Evolutionary conservation across 2,329 filamentous ascomycete species (phyloP).

Genomic region (Colletotrichum sp.): DNA sequence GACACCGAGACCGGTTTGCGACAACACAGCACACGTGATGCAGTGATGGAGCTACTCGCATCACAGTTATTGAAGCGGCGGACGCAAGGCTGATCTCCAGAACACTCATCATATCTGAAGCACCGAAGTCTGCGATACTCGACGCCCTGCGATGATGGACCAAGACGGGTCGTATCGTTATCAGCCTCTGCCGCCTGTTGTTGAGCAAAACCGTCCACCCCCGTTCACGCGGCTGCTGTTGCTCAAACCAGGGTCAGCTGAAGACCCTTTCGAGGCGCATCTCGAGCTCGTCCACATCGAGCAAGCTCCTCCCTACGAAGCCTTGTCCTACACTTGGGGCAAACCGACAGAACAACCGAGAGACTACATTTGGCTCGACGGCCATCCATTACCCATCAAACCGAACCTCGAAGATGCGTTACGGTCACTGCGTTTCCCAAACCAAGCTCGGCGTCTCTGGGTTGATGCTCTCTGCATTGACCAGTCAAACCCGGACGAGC

Average conservation of each 20-base stretch:
- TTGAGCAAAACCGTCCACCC: slow-evolving; percentile 1
- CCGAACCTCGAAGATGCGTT: slow-evolving; percentile 13
- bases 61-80: not conserved
- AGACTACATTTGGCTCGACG: slow-evolving; percentile 14
- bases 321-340: slow-evolving; percentile 21
- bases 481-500: slow-evolving; percentile 17
- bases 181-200: slow-evolving; percentile 11
- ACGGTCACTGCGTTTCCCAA: slow-evolving; percentile 3
- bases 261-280: slow-evolving; percentile 13
- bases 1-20: not conserved
- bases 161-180: slow-evolving; percentile 3
- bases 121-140: not conserved
- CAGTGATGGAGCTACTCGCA: not conserved
- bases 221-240: slow-evolving; percentile 17
- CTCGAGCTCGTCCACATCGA: slow-evolving; percentile 15
- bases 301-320: slow-evolving; percentile 18
- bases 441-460: slow-evolving; percentile 18
- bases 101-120: not conserved
- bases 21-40: not conserved
- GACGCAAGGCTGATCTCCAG: not conserved
- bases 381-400: not conserved
- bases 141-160: not conserved
- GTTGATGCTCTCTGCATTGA: slow-evolving; percentile 30
- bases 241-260: slow-evolving; percentile 7
- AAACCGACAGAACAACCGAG: slow-evolving; percentile 2